Base-by-base conservation (phyloP, 1,284 basidiomycete species). In the Cryptococcus sp. region DNA sequence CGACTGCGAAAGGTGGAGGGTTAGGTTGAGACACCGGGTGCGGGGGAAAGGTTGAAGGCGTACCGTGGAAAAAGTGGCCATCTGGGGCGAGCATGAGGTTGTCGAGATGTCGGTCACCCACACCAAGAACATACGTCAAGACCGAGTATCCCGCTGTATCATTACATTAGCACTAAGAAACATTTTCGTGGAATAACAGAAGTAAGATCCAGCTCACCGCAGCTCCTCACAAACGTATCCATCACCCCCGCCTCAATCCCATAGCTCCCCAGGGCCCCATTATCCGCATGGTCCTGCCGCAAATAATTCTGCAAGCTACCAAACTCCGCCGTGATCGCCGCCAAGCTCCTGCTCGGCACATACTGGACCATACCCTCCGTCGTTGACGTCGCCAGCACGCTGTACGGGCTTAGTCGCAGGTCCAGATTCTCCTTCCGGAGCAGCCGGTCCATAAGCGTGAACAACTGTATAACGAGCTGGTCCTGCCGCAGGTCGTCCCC, bases 401-500 rank as follows among this genome's bases (percentile, higher is more conserved):
- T 87, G 70, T 98, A 98, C 4, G 93, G 91, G 60, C 85, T 94
- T 50, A 99, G 78, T 66, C 91, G 90, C 54, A 98, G 80, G 71
- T 98, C 95, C 50, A 99, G 78, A 68, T 98, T 97, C 78, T 98
- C 96, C 76, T 96, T 95, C 46, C 92, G 81, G 58, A 98, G 78
- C 15, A 98, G 79, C 35, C 89, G 83, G 73, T 99, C 94, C 96
- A 98, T 98, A 24, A 98, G 83, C 4, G 92, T 96, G 77, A 98
- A 95, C 9, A 98, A 82, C 75, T 98, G 95, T 52, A 98, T 89
- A 23, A 98, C 94, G 35, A 98, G 84, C 75, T 98, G 95, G 72
- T 98, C 95, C 75, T 98, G 96, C 20, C 95, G 86, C 81, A 98
- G 86, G 72, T 99, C 96, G 72, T 99, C 96, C 6, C 96, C 96